These are phyloP conservation scores for Geranium rotundifolium DNA, from an alignment of 345 rosid species.

Conservation along the genomic window DNA sequence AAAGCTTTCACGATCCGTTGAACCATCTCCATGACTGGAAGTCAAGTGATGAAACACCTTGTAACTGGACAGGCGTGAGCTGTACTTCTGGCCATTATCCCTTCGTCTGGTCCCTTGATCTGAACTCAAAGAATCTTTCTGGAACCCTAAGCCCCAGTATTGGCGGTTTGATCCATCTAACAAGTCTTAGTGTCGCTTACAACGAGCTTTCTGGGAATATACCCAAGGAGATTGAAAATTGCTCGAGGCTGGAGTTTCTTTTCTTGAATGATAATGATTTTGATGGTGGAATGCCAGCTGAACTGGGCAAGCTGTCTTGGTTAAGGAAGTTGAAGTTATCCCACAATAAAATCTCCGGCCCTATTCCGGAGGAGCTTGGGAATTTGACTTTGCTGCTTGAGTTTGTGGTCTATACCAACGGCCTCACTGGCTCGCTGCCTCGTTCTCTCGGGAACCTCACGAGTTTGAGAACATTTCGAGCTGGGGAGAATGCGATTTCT, in stretches of 20 bases:
- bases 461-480: constrained; percentile 45
- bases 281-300: constrained; percentile 47
- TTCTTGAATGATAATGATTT: constrained; percentile 49
- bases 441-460: constrained; percentile 54
- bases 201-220: constrained; percentile 45
- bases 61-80: constrained; percentile 70
- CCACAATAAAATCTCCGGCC: constrained; percentile 70
- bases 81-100: constrained; percentile 39
- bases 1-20: constrained; percentile 34
- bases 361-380: constrained; percentile 62
- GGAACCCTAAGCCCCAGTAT: constrained; percentile 65
- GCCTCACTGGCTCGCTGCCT: constrained; percentile 58
- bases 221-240: constrained; percentile 53
- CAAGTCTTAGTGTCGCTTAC: constrained; percentile 55
- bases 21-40: constrained; percentile 58
- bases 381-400: constrained; percentile 44
- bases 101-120: constrained; percentile 41
- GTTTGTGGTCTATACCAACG: constrained; percentile 57
- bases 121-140: constrained; percentile 50
- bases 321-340: constrained; percentile 43
- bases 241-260: constrained; percentile 46
- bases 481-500: constrained; percentile 77
- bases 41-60: constrained; percentile 53
- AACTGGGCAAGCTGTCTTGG: constrained; percentile 34
- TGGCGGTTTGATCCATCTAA: constrained; percentile 53